Percentiles rank a stretch among this genome's conserved stretches.
Evolutionary conservation across 176 grass and related monocot genomes (phyloP).

Genomic region (sorghum (Sorghum bicolor)): Sorghum_bicolor_NCBIv3 NC_012872.2:66411001-66411500

Average conservation of each 20-base stretch:
- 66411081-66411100: neutral
- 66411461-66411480: neutral
- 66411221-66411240: conserved; percentile 9
- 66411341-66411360: conserved; percentile 65
- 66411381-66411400: conserved; percentile 3
- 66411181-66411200: conserved; percentile 18
- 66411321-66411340: conserved; percentile 87
- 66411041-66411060: neutral
- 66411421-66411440: neutral
- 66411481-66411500: neutral
- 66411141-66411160: neutral
- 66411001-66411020: neutral
- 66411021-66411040: neutral
- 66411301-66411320: conserved; percentile 95
- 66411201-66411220: neutral
- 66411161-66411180: neutral
- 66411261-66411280: conserved; percentile 83
- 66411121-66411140: conserved; percentile 18
- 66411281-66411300: conserved; percentile 80
- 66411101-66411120: neutral
- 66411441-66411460: neutral
- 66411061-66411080: conserved; percentile 9
- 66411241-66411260: conserved; percentile 95
- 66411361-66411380: conserved; percentile 73
- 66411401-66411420: neutral